These are phyloP conservation scores for Arbutus unedo DNA, from an alignment of 148 eudicot species.

Conservation along the genomic window DNA sequence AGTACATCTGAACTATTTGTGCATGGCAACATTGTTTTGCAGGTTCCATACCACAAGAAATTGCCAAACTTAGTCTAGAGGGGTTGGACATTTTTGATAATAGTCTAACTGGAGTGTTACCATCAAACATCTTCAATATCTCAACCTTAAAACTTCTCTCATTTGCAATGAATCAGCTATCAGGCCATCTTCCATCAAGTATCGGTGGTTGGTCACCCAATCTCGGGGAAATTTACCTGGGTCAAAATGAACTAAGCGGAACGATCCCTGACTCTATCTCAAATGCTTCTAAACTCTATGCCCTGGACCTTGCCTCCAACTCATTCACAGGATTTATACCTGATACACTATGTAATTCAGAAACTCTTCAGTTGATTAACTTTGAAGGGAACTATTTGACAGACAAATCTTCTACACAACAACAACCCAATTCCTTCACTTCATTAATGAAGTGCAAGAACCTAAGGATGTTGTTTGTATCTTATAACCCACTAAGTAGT, in stretches of 20 bases:
- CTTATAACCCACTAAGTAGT: background rate
- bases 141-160: constrained; percentile 8
- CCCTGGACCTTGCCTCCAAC: background rate
- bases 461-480: background rate
- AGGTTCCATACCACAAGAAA: constrained; percentile 28
- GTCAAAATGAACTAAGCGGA: constrained; percentile 13
- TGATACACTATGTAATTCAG: background rate
- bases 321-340: constrained; percentile 12
- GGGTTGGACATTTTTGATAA: background rate
- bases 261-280: constrained; percentile 10
- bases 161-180: constrained; percentile 8
- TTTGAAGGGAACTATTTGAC: background rate
- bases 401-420: background rate
- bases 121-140: constrained; percentile 25
- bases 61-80: constrained; percentile 16
- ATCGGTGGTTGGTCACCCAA: constrained; percentile 17
- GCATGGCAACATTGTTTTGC: background rate
- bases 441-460: constrained; percentile 6
- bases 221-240: constrained; percentile 10
- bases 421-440: background rate
- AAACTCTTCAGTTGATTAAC: background rate
- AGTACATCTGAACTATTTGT: background rate
- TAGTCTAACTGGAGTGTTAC: constrained; percentile 19
- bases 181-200: constrained; percentile 14
- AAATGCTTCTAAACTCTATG: constrained; percentile 14